A percentile compares a stretch with the other conserved stretches of the same genome.
Conservation (phyloP, 257 asterid genomes). For the Lithospermum erythrorhizon region DNA sequence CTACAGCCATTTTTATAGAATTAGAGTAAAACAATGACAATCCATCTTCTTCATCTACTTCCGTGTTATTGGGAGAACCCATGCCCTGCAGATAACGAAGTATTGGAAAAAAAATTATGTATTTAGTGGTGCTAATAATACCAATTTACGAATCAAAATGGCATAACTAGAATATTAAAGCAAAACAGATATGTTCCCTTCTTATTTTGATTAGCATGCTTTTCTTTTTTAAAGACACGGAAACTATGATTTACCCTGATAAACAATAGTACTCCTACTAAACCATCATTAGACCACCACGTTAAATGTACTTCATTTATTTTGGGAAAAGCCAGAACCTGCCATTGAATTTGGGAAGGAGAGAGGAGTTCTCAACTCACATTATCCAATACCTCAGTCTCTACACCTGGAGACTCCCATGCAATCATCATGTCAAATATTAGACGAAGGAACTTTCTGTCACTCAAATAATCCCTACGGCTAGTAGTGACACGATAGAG, state of each 20-base stretch:
- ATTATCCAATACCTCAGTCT: conserved; percentile 25
- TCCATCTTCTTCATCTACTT: conserved; percentile 61
- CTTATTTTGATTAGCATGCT: no score
- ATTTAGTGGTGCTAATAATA: conserved; percentile 2
- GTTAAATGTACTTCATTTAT: no score
- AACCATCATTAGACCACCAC: no score
- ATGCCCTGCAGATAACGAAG: conserved; percentile 31
- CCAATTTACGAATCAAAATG: no score
- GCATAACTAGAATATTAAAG: no score
- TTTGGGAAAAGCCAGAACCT: neutral
- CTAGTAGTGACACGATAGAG: conserved; percentile 27
- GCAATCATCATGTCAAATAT: conserved; percentile 93
- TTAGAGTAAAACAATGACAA: conserved; percentile 75
- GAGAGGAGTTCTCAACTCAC: conserved; percentile 19
- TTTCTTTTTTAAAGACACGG: no score
- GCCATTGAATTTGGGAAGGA: neutral
- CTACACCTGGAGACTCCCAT: conserved; percentile 71
- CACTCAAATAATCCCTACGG: conserved; percentile 50
- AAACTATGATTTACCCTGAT: no score
- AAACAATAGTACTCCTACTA: no score
- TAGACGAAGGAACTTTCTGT: conserved; percentile 58
- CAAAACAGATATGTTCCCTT: no score
- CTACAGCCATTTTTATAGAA: conserved; percentile 81
- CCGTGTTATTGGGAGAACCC: conserved; percentile 32
- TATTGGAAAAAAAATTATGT: conserved; percentile 1